Base-by-base conservation (phyloP, 164 flowering plant genomes). In the Nymphaea thermarum region DNA sequence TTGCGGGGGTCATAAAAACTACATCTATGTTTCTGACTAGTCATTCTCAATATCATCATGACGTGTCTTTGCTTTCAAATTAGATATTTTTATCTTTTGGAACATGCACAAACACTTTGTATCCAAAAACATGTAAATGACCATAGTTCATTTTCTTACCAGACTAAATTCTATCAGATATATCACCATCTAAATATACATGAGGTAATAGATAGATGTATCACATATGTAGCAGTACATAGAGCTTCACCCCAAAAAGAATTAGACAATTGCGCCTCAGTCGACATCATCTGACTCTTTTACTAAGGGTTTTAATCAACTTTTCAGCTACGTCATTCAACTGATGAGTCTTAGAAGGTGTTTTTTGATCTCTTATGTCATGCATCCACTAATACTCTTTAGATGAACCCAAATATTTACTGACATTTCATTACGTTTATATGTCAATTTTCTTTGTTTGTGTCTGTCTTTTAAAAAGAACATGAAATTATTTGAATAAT, bases 251-350 rank as follows among this genome's bases (percentile, higher is more conserved):
- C 36, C 71, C 72, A 72, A 67, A 72, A 72, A 4, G 17, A 5
- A 66, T 67, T 70, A 3, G 71, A 66, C 5, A 76, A 51, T 4
- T 57, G 55, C 3, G 68, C n/a, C 44, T 55, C 47, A 6, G n/a
- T 43, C 2, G 67, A 11, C 71, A 72, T 63, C 71, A 8, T 62
- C 59, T 66, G 3, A 68, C 66, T 12, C 44, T 72, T 8, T 72
- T 64, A 4, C 63, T 6, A 66, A 76, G 72, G 36, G 71, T 76
- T 1, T 45, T 2, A 25, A 66, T 76, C 68, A 66, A 69, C 36
- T 68, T 66, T 60, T 76, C 71, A 12, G 63, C 73, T 11, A 67
- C 62, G 42, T 63, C 75, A 67, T 76, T 72, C 3, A 69, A 70
- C 16, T 76, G 69, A n/a, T 66, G 76, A 4, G 74, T 70, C 4